Base-by-base conservation (phyloP, 2,329 filamentous ascomycete genomes). In the Aaosphaeria arxii region DNA sequence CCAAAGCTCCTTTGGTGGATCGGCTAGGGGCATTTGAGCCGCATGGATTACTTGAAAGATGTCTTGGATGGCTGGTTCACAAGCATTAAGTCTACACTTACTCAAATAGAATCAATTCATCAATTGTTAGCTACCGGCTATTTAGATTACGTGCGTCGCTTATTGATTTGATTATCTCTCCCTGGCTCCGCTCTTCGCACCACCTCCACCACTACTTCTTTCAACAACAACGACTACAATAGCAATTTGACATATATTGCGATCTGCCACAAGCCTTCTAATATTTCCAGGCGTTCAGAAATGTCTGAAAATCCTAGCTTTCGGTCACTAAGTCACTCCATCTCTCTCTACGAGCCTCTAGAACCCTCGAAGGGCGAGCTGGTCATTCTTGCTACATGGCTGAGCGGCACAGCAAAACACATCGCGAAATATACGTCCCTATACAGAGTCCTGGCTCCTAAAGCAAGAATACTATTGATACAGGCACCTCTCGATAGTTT, bases 341-440 rank as follows among this genome's bases (percentile, higher is more conserved):
- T 44, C 30, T 33, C 35, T 2, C 30, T 44, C 7, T 44, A 44
- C 30, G 30, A n/a, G 24, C 42, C 42, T 6, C 30, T 4, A 7
- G 30, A 44, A 6, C n/a, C 42, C 13, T 5, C 6, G 5, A 44
- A 7, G 3, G 42, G 42, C 11, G 29, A 35, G 42, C 42, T 44
- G n/a, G 42, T 44, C 5, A 44, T 44, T 33, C 42, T 44, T 6
- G 28, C n/a, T n/a, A 44, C 42, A 2, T 44, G 42, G 42, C 7
- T 44, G 5, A 30, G 42, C 6, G 42, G n/a, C 30, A 29, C 42
- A n/a, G 42, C 13, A n/a, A 44, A 44, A 29, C 49, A 61, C 30
- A 58, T 62, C 5, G 45, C 48, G 4, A 62, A 62, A 44, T 61
- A 61, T 45, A 43, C 47, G 5, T 28, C 13, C 0, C 11, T 36